Base-by-base conservation (phyloP, 305 asterid genomes). In the Stenogyne calaminthoides region DNA sequence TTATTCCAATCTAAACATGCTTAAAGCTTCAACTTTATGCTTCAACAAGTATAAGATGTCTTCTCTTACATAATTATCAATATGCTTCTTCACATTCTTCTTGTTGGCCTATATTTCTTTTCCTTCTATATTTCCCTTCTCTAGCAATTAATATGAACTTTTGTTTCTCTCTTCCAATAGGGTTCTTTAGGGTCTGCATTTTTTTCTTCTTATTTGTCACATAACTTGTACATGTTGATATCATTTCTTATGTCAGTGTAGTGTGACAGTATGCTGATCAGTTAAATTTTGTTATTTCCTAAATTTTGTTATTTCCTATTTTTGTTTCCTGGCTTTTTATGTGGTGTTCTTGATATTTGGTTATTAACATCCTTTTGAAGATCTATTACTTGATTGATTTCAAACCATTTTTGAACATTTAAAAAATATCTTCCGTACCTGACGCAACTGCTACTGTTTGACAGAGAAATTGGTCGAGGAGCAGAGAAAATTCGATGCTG, bases 381-480 rank as follows among this genome's bases (percentile, higher is more conserved):
- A 54, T 65, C 29, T 46, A 51, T 58, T 11, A 1, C 46, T 57
- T 69, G 7, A 37, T 73, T 58, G 51, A 67, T 54, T 72, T 70
- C 60, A 47, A 63, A 56, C 60, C 7, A 71, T 49, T 20, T 65
- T 70, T 76, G 77, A 73, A 81, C 70, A 55, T 73, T 65, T 64
- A 70, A 64, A 65, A 59, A 59, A 19, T 56, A 55, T 64, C 74
- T 67, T 78, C 55, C 34, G 76, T 80, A 69, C 67, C 82, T 84
- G 84, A 81, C 70, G 71, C 36, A 61, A 65, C 72, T 78, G 70
- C 71, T 73, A 67, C 71, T 75, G 61, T 44, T 84, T 57, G 63
- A 78, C 97, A 95, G 99, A 95, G 84, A 86, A 81, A 40, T 58
- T 95, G 88, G 96, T 92, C 66, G 97, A 91, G 81, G 98, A 92